Conservation (phyloP, 177 flowering plant species). For the Telopea speciosissima region DNA sequence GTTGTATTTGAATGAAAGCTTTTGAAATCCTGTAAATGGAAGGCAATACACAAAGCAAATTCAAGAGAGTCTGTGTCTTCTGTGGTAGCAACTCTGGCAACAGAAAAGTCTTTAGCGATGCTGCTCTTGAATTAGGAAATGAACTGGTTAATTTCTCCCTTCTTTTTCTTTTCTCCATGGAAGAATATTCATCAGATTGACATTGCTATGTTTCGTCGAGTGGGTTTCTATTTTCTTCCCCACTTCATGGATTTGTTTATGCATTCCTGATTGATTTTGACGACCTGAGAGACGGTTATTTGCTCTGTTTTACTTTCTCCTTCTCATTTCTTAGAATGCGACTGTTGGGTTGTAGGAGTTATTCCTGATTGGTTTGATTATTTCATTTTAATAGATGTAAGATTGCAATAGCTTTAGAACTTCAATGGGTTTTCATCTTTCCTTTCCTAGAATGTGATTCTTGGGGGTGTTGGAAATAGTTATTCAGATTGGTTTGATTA, state of each 20-base stretch:
- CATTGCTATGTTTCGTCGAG: not conserved
- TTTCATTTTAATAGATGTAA: conserved; percentile 3
- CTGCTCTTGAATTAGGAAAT: conserved; percentile 74
- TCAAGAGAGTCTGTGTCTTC: conserved; percentile 76
- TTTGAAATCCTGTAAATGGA: conserved; percentile 26
- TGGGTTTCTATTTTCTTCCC: conserved; percentile 6
- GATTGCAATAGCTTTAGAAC: not conserved
- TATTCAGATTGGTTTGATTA: too few relatives aligned
- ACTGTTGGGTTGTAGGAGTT: not conserved
- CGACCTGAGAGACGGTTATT: conserved; percentile 7
- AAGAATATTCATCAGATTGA: not conserved
- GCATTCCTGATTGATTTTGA: not conserved
- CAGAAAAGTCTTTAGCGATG: conserved; percentile 62
- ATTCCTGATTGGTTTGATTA: too few relatives aligned
- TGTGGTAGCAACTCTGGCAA: conserved; percentile 80
- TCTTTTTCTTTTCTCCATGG: not conserved
- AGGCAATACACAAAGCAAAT: conserved; percentile 33
- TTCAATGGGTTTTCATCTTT: not conserved
- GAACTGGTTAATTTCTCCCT: conserved; percentile 48
- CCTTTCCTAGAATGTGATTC: not conserved
- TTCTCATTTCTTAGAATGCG: not conserved
- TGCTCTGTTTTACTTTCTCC: not conserved
- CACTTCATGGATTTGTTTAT: not conserved
- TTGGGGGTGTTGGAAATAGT: not conserved
- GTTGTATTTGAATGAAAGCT: conserved; percentile 16